Evolutionary conservation across 352 stramenopile species (phyloP).

Genomic region (Pythium folliculosum): DNA sequence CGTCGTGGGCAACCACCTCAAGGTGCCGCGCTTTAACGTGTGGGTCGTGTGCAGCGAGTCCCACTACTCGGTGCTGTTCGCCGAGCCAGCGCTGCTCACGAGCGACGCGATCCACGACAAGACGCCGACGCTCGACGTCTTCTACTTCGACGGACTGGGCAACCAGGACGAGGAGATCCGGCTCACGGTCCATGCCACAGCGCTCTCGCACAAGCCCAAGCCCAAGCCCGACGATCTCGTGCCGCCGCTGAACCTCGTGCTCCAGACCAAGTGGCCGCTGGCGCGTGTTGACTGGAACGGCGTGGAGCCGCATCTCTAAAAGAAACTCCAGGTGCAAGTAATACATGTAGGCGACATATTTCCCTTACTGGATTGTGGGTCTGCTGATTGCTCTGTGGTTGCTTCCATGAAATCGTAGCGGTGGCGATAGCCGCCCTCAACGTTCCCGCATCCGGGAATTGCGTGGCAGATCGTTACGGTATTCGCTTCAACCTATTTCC

Average conservation of each 20-base stretch:
- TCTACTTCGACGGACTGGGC: slow-evolving; percentile 88
- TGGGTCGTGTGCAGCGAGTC: slow-evolving; percentile 93
- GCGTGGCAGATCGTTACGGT: neutral
- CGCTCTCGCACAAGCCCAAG: slow-evolving; percentile 32
- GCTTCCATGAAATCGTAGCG: neutral
- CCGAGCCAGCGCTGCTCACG: slow-evolving; percentile 31
- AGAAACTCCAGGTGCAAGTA: too few relatives aligned
- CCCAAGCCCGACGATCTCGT: slow-evolving; percentile 64
- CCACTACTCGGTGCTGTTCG: slow-evolving; percentile 92
- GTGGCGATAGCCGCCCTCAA: neutral
- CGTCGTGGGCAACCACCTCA: slow-evolving; percentile 78
- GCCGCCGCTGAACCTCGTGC: slow-evolving; percentile 86
- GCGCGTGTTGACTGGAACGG: slow-evolving; percentile 88
- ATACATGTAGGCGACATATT: too few relatives aligned
- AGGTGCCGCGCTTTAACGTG: slow-evolving; percentile 72
- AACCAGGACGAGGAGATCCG: slow-evolving; percentile 88
- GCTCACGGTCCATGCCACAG: slow-evolving; percentile 49
- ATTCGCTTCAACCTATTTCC: neutral
- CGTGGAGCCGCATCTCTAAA: slow-evolving; percentile 79
- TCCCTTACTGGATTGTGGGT: neutral
- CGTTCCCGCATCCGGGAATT: neutral
- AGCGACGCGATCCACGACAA: slow-evolving; percentile 33
- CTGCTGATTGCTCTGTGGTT: neutral
- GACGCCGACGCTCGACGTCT: slow-evolving; percentile 60
- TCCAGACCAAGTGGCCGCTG: slow-evolving; percentile 87